Percentiles rank a stretch among this genome's conserved stretches.
phyloP scores from a whole-genome alignment of 2,329 filamentous ascomycete genomes.

The Fusarium oligoseptatum region DNA sequence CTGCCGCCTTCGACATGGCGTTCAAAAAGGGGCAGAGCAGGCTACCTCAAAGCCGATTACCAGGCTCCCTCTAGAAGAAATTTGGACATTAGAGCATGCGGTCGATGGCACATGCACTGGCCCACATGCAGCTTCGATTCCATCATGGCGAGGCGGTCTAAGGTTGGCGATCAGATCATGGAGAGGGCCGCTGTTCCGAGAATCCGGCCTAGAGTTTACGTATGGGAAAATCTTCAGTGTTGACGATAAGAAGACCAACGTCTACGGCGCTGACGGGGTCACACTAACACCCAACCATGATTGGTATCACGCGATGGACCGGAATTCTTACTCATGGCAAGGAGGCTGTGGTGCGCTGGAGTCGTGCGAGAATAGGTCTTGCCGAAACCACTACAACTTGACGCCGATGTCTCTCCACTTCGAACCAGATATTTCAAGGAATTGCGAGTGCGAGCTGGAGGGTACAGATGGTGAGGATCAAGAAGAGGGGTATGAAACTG shows the following conservation, averaged over 20 bases:
- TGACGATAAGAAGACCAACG: too few species aligned
- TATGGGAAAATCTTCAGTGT: background rate
- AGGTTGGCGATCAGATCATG: background rate
- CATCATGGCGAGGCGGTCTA: background rate
- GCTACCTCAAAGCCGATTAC: background rate
- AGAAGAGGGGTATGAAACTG: background rate
- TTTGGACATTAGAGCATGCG: background rate
- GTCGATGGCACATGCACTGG: background rate
- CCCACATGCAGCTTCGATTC: background rate
- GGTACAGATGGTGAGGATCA: background rate
- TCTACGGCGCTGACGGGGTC: background rate
- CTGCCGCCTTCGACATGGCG: background rate
- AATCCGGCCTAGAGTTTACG: background rate
- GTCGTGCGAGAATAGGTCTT: background rate
- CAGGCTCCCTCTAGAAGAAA: background rate
- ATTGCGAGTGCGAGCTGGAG: background rate
- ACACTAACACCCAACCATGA: background rate
- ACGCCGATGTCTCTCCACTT: accelerated
- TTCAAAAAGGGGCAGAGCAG: background rate
- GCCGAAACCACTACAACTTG: background rate
- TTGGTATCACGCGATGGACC: background rate
- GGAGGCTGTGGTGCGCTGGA: background rate
- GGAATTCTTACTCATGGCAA: background rate
- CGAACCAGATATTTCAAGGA: background rate
- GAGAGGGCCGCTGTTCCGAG: background rate